Evolutionary conservation across 305 asterid genomes (phyloP).

Genomic region (Salvia sclarea): DNA sequence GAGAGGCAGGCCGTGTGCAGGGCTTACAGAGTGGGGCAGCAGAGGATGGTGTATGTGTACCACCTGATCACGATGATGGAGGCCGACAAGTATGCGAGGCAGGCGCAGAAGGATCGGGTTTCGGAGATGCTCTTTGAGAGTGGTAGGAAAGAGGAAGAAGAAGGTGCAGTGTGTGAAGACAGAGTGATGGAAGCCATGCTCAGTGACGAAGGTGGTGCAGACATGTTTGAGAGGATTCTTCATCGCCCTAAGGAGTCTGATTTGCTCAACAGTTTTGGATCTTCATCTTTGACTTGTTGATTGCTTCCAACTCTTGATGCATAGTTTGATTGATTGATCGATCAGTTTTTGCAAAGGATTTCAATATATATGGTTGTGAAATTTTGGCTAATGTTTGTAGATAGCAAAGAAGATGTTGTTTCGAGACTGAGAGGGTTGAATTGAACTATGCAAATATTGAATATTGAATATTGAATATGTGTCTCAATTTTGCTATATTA

Average conservation of each 20-base stretch:
- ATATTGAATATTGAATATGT: no score
- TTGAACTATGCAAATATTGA: no score
- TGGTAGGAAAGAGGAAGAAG: neutral
- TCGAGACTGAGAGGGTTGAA: no score
- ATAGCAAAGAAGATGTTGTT: no score
- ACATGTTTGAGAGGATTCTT: constrained; percentile 45
- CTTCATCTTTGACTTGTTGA: no score
- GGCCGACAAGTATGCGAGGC: constrained; percentile 46
- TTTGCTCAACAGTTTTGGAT: constrained; percentile 11
- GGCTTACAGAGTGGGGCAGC: constrained; percentile 74
- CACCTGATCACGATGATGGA: constrained; percentile 53
- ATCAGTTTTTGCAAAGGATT: no score
- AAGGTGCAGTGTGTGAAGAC: constrained; percentile 35
- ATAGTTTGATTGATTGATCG: no score
- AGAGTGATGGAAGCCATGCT: constrained; percentile 50
- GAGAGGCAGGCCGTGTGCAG: constrained; percentile 69
- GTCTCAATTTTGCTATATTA: no score
- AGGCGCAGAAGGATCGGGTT: constrained; percentile 52
- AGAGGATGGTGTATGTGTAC: constrained; percentile 56
- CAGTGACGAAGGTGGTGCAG: constrained; percentile 8
- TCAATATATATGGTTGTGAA: no score
- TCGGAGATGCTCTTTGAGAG: constrained; percentile 53
- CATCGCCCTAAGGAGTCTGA: constrained; percentile 43
- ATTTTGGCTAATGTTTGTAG: no score
- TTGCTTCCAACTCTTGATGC: no score